These are phyloP conservation scores for Lipomyces chichibuensis DNA, from an alignment of 805 yeast species.

Conservation along the genomic window DNA sequence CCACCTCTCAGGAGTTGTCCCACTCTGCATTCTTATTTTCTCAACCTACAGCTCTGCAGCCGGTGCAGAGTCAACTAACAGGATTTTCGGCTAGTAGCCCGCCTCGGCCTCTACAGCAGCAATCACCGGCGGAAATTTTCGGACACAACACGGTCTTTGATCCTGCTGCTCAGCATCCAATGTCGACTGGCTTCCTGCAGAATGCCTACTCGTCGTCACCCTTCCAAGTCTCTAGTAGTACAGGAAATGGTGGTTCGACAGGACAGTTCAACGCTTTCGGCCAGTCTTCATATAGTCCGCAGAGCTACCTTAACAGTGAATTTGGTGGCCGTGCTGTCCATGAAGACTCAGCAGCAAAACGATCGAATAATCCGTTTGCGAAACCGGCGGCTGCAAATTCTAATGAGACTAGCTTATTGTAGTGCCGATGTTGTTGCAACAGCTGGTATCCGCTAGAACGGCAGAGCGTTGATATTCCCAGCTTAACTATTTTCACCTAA, in stretches of 20 bases:
- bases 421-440: neutral
- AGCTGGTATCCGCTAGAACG: neutral
- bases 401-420: neutral
- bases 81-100: neutral
- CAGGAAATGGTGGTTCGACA: neutral
- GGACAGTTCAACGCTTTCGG: neutral
- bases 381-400: neutral
- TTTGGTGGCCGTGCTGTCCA: conserved; percentile 19
- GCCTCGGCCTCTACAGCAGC: neutral
- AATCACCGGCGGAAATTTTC: conserved; percentile 10
- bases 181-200: conserved; percentile 34
- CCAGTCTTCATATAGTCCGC: neutral
- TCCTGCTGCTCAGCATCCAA: conserved; percentile 11
- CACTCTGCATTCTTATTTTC: neutral
- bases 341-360: conserved; percentile 49
- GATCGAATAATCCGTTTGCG: conserved; percentile 81
- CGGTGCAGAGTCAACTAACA: neutral
- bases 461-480: neutral
- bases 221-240: neutral
- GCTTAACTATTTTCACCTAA: too few species aligned
- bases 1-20: neutral
- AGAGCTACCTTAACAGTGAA: neutral
- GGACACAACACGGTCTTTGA: conserved; percentile 1
- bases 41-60: neutral
- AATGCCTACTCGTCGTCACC: conserved; percentile 21